Evolutionary conservation across 2,329 filamentous ascomycete genomes (phyloP), one percentile per base, ranked within the genome.

Genomic region (Mollisiaceae sp.): DNA sequence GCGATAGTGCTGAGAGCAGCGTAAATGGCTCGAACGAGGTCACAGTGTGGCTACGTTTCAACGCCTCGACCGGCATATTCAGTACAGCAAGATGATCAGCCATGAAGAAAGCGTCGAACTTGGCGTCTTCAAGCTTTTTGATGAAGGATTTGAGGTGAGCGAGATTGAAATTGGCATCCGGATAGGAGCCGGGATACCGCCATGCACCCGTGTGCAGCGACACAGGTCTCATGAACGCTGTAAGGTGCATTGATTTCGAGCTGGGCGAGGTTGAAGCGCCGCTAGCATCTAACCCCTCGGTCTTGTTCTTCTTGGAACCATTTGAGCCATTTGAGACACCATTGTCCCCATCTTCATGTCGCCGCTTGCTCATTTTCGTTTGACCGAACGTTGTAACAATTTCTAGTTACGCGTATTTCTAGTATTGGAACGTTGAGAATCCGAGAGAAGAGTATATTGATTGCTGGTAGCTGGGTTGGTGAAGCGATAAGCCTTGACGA

Each of bases 1-100:
- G 87, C 0, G 88, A 87, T 86, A 91, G 89, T 2, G 88, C 86
- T 2, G 87, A 82, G 0, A 91, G 80, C 1, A 87, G 81, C 0
- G 83, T 82, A 3, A 90, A 74, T 0, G 88, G 88, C 72, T 91
- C 88, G 66, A 89, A 89, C 9, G 90, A 86, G 0, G 88, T 88
- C 83, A 85, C 82, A 0, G 85, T 87, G 61, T 87, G 85, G 66
- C 83, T 86, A 36, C 84, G 82, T 69, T 84, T 83, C 12, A 87
- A 77, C 1, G 85, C 84, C 63, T 86, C 85, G 1, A 83, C 73
- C 0, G 84, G 84, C 84, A 85, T 85, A 67, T 86, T 85, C 52
- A 85, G 71, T 1, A 86, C 83, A 3, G 82, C 83, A 3, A 91
- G 79, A 0, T 89, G 86, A 72, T 89, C 87, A 0, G 87, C 87